These are phyloP conservation scores for Scleroderma citrinum DNA, from an alignment of 768 basidiomycete species.

Conservation along the genomic window DNA sequence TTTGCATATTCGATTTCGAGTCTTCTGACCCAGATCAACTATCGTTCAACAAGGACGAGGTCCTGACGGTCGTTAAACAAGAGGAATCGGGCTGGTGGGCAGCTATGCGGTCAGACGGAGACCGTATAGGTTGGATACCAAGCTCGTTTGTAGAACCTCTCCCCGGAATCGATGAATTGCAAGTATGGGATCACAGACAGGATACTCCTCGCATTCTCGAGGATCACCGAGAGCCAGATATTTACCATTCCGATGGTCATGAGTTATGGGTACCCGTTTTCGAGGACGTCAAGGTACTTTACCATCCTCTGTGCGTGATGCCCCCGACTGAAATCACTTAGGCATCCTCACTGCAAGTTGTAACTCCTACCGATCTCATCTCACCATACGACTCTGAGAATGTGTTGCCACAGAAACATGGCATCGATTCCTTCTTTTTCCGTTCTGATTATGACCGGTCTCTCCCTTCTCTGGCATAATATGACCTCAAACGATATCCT, in stretches of 20 bases:
- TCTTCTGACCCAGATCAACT: constrained; percentile 58
- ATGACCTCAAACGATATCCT: constrained; percentile 35
- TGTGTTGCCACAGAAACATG: neutral
- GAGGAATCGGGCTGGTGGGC: constrained; percentile 82
- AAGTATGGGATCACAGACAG: constrained; percentile 40
- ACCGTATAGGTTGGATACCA: constrained; percentile 70
- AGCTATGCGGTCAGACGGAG: constrained; percentile 50
- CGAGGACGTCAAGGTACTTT: constrained; percentile 14
- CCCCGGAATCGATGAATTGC: constrained; percentile 4
- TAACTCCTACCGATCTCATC: constrained; percentile 16
- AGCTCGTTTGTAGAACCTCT: constrained; percentile 60
- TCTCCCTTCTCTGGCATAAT: constrained; percentile 35
- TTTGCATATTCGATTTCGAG: constrained; percentile 65
- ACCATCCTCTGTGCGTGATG: neutral
- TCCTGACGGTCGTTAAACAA: constrained; percentile 60
- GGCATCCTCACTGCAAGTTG: constrained; percentile 12
- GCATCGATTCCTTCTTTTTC: constrained; percentile 5
- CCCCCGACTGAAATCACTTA: constrained; percentile 8
- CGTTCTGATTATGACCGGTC: constrained; percentile 1
- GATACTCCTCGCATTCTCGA: constrained; percentile 35
- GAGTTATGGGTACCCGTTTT: constrained; percentile 16
- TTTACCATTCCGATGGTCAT: constrained; percentile 5
- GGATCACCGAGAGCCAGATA: neutral
- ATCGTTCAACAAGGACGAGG: constrained; percentile 58
- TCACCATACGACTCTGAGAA: constrained; percentile 6